Evolutionary conservation across 768 basidiomycete species (phyloP).

Genomic region (Rossbeevera mucosa): DNA sequence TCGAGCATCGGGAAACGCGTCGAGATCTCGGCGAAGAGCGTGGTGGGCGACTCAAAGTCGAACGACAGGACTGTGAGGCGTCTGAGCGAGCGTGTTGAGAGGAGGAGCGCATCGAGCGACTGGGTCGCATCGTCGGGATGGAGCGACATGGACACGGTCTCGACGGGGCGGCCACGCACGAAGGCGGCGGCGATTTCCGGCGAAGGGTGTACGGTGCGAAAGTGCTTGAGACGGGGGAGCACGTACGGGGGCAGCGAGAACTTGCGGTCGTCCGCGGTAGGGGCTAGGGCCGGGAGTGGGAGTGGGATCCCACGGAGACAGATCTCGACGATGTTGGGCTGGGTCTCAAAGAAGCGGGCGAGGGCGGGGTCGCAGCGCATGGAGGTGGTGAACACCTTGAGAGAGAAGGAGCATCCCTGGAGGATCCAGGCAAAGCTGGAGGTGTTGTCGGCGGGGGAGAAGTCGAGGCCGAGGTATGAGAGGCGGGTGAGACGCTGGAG

Average conservation of each 20-base stretch:
- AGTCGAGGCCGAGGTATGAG: slow-evolving; percentile 44
- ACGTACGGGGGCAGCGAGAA: slow-evolving; percentile 36
- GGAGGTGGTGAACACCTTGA: slow-evolving; percentile 50
- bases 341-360: slow-evolving; percentile 48
- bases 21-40: slow-evolving; percentile 46
- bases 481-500: slow-evolving; percentile 40
- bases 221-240: slow-evolving; percentile 44
- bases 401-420: slow-evolving; percentile 38
- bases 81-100: slow-evolving; percentile 37
- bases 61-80: slow-evolving; percentile 58
- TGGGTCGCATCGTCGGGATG: slow-evolving; percentile 37
- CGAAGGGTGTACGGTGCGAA: slow-evolving; percentile 53
- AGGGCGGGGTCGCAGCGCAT: slow-evolving; percentile 48
- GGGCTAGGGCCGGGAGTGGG: slow-evolving; percentile 17
- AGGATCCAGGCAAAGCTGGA: slow-evolving; percentile 47
- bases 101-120: slow-evolving; percentile 42
- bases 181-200: slow-evolving; percentile 43
- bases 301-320: slow-evolving; percentile 50
- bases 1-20: slow-evolving; percentile 47
- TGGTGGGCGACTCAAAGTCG: slow-evolving; percentile 41
- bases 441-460: slow-evolving; percentile 35
- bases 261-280: not conserved
- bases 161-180: slow-evolving; percentile 44
- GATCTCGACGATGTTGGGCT: slow-evolving; percentile 46
- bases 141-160: slow-evolving; percentile 49